Percentiles rank a stretch among this genome's conserved stretches.
phyloP scores from a whole-genome alignment of 2,329 filamentous ascomycete species.

The Apiospora malaysiana region DNA sequence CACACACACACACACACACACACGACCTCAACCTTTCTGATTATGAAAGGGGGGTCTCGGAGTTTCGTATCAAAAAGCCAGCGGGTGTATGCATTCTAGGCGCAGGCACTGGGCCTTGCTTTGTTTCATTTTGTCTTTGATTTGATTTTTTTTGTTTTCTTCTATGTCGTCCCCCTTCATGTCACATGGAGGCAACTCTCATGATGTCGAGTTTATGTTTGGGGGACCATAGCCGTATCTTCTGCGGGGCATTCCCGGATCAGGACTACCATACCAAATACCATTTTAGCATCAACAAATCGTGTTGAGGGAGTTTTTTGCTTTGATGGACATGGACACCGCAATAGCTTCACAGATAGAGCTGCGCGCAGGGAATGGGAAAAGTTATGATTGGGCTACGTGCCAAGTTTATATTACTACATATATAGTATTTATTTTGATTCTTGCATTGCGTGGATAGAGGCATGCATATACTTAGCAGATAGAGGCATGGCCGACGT shows the following conservation, averaged over 20 bases:
- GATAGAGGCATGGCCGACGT: neutral
- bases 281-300: constrained; percentile 18
- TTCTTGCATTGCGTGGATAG: constrained; percentile 3
- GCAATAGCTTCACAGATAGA: constrained; percentile 6
- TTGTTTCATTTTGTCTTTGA: neutral
- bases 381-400: constrained; percentile 12
- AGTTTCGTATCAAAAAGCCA: constrained; percentile 4
- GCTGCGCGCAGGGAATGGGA: constrained; percentile 15
- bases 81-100: constrained; percentile 2
- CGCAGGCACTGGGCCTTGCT: neutral
- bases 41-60: neutral
- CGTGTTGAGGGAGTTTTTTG: constrained; percentile 11
- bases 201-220: neutral
- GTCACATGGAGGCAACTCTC: neutral
- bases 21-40: neutral
- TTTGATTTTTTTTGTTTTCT: neutral
- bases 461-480: neutral
- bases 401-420: neutral
- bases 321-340: constrained; percentile 14
- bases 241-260: constrained; percentile 3
- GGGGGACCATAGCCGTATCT: neutral
- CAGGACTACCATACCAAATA: constrained; percentile 12
- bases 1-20: constrained; percentile 5
- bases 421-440: constrained; percentile 8
- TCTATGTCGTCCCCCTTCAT: neutral